Evolutionary conservation across 495 filamentous ascomycete genomes (phyloP).

Genomic region (Aspergillus nanangensis): DNA sequence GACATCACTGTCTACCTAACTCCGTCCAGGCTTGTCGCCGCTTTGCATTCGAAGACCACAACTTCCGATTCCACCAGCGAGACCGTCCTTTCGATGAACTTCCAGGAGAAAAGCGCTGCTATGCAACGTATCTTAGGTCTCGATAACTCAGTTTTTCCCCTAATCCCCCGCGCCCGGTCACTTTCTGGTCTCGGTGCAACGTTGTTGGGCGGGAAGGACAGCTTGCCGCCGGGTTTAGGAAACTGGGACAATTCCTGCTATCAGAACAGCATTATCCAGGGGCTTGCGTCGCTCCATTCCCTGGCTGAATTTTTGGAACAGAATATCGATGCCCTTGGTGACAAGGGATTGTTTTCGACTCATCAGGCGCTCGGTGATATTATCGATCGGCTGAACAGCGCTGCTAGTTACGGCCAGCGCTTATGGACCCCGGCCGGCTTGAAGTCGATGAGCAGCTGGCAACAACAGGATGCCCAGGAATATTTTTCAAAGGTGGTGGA

Average conservation of each 20-base stretch:
- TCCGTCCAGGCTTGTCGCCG: slow-evolving; percentile 56
- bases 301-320: slow-evolving; percentile 48
- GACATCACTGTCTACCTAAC: slow-evolving; percentile 56
- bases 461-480: slow-evolving; percentile 98
- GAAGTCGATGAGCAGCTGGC: slow-evolving; percentile 86
- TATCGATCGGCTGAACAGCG: slow-evolving; percentile 61
- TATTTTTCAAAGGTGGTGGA: slow-evolving; percentile 90
- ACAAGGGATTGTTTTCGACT: slow-evolving; percentile 37
- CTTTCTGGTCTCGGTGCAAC: slow-evolving; percentile 39
- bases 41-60: slow-evolving; percentile 45
- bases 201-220: slow-evolving; percentile 32
- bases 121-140: slow-evolving; percentile 65
- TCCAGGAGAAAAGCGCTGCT: slow-evolving; percentile 57
- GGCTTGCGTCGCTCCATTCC: slow-evolving; percentile 69
- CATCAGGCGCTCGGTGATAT: slow-evolving; percentile 58
- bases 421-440: slow-evolving; percentile 74
- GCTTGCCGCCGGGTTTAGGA: slow-evolving; percentile 68
- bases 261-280: slow-evolving; percentile 93
- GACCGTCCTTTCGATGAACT: slow-evolving; percentile 18
- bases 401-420: slow-evolving; percentile 60
- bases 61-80: slow-evolving; percentile 18
- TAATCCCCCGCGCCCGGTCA: slow-evolving; percentile 41
- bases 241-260: slow-evolving; percentile 97
- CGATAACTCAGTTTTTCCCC: slow-evolving; percentile 48
- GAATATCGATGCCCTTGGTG: slow-evolving; percentile 41